Evolutionary conservation across 805 yeast genomes (phyloP).

Genomic region (Sugiyamaella chiloensis): DNA sequence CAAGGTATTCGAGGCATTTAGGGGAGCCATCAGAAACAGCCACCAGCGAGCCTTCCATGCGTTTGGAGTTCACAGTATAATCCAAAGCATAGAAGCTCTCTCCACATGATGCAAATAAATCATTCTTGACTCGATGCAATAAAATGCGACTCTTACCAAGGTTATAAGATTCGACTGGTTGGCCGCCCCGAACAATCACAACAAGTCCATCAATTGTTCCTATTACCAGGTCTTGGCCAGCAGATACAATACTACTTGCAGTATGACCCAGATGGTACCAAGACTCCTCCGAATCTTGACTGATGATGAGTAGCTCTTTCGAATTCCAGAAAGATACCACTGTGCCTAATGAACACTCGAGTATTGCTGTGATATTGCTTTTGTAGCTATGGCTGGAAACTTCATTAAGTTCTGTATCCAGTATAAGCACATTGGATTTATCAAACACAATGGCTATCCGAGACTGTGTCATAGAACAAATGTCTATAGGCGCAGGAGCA

Average conservation of each 20-base stretch:
- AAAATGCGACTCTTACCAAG: not conserved
- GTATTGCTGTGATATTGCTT: not conserved
- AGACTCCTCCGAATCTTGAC: not conserved
- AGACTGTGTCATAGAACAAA: not conserved
- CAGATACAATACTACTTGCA: not conserved
- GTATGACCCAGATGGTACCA: not conserved
- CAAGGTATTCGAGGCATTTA: not conserved
- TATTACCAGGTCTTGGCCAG: not conserved
- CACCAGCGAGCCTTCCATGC: not conserved
- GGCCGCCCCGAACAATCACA: not conserved
- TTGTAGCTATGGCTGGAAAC: not conserved
- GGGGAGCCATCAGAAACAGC: not conserved
- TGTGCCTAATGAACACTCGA: too few relatives aligned
- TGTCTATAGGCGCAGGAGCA: not conserved
- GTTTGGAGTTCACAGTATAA: not conserved
- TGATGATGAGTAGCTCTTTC: too few relatives aligned
- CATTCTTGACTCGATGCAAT: not conserved
- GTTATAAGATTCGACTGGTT: not conserved
- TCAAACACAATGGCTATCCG: not conserved
- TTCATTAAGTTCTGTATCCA: conserved; percentile 3
- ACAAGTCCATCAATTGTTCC: not conserved
- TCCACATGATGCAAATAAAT: not conserved
- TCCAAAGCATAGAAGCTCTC: not conserved
- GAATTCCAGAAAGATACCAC: too few relatives aligned
- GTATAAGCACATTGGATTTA: not conserved